Conservation (phyloP, 2,329 filamentous ascomycete genomes). For the Fusarium domesticum region DNA sequence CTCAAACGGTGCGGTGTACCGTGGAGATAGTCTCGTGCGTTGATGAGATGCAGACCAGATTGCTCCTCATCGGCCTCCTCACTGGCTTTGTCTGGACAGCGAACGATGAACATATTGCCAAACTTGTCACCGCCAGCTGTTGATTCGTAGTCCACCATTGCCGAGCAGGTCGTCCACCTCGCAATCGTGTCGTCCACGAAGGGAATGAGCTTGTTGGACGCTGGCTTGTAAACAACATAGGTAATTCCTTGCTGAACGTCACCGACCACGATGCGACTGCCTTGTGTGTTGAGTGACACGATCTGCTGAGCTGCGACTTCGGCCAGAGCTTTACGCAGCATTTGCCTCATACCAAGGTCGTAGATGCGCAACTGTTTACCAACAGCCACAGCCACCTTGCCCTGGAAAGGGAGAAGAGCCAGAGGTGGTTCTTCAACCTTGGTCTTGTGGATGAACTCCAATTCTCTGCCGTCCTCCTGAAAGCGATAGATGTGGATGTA, state of each 20-base stretch:
- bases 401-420: slow-evolving; percentile 91
- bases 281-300: slow-evolving; percentile 83
- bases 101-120: slow-evolving; percentile 90
- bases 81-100: slow-evolving; percentile 80
- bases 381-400: slow-evolving; percentile 80
- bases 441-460: slow-evolving; percentile 96
- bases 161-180: slow-evolving; percentile 84
- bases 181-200: slow-evolving; percentile 89
- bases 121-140: slow-evolving; percentile 96
- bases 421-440: slow-evolving; percentile 85
- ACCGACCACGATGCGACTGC: slow-evolving; percentile 84
- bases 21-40: slow-evolving; percentile 85
- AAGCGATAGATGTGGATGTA: slow-evolving; percentile 93
- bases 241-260: slow-evolving; percentile 91
- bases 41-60: slow-evolving; percentile 83
- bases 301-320: slow-evolving; percentile 80
- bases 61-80: slow-evolving; percentile 90
- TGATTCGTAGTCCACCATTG: slow-evolving; percentile 98
- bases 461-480: slow-evolving; percentile 76
- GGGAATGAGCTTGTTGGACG: slow-evolving; percentile 86
- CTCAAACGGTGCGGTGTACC: slow-evolving; percentile 82
- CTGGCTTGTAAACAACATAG: slow-evolving; percentile 89
- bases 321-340: slow-evolving; percentile 87
- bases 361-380: slow-evolving; percentile 82
- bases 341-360: slow-evolving; percentile 86